phyloP scores from a whole-genome alignment of 345 rosid genomes.

The Jatropha curcas region DNA sequence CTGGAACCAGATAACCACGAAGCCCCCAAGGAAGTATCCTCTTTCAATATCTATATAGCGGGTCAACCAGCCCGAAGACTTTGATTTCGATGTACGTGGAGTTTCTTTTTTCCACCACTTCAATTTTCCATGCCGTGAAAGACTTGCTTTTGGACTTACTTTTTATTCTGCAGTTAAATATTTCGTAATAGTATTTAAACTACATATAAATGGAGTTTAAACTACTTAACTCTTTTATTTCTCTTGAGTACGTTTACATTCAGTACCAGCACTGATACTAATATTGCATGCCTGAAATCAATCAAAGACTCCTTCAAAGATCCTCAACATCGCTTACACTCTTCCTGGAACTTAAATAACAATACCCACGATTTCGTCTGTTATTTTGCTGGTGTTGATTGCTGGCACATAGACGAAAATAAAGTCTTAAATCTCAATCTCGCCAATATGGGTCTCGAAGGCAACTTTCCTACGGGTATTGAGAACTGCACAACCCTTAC shows the following conservation, averaged over 20 bases:
- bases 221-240: neutral
- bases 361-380: constrained; percentile 26
- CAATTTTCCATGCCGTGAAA: too few species aligned
- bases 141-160: too few species aligned
- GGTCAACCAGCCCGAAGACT: too few species aligned
- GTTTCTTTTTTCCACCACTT: too few species aligned
- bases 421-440: constrained; percentile 26
- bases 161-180: too few species aligned
- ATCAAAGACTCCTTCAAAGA: constrained; percentile 26
- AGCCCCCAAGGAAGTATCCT: too few species aligned
- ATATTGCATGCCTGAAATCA: constrained; percentile 23
- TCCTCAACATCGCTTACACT: constrained; percentile 13
- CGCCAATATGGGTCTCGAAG: constrained; percentile 25
- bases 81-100: too few species aligned
- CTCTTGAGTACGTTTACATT: neutral
- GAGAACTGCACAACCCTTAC: constrained; percentile 22
- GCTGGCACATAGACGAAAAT: constrained; percentile 40
- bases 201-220: too few species aligned
- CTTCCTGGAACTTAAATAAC: constrained; percentile 32
- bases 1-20: too few species aligned
- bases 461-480: constrained; percentile 27
- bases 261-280: constrained; percentile 3
- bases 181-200: too few species aligned
- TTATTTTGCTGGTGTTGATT: constrained; percentile 27
- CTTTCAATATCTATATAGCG: too few species aligned